A percentile compares a stretch with the other conserved stretches of the same genome.
Evolutionary conservation across 2,329 filamentous ascomycete species (phyloP).

Genomic region (Rhynchosporium agropyri): DNA sequence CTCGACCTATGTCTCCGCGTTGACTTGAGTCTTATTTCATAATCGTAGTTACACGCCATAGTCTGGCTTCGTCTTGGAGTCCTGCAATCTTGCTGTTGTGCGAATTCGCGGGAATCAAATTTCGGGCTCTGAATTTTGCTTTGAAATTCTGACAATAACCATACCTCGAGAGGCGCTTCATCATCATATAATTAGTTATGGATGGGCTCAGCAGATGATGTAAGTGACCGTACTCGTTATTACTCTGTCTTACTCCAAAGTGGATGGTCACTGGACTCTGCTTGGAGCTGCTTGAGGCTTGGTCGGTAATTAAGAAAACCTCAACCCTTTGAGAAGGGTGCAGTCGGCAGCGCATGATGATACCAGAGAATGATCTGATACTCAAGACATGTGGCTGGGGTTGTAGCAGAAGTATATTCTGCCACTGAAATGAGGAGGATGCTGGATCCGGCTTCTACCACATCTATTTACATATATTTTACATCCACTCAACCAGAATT

Average conservation of each 20-base stretch:
- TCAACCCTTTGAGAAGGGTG: not conserved
- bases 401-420: not conserved
- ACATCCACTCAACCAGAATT: not conserved
- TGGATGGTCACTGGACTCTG: not conserved
- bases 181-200: not conserved
- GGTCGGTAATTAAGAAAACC: not conserved
- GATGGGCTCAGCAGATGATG: not conserved
- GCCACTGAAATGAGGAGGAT: not conserved
- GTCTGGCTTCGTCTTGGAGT: not conserved
- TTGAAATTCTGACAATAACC: not conserved
- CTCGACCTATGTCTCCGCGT: conserved; percentile 6
- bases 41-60: conserved; percentile 11
- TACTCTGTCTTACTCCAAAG: not conserved
- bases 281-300: not conserved
- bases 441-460: not conserved
- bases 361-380: not conserved
- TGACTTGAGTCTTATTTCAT: conserved; percentile 5
- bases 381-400: not conserved
- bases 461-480: not conserved
- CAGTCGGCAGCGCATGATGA: not conserved
- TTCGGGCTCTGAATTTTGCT: not conserved
- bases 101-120: not conserved
- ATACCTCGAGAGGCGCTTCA: not conserved
- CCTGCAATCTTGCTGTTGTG: not conserved
- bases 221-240: not conserved